Evolutionary conservation across 2,329 filamentous ascomycete genomes (phyloP), one percentile per base, ranked within the genome.

Genomic region (Fusarium chlamydosporum): DNA sequence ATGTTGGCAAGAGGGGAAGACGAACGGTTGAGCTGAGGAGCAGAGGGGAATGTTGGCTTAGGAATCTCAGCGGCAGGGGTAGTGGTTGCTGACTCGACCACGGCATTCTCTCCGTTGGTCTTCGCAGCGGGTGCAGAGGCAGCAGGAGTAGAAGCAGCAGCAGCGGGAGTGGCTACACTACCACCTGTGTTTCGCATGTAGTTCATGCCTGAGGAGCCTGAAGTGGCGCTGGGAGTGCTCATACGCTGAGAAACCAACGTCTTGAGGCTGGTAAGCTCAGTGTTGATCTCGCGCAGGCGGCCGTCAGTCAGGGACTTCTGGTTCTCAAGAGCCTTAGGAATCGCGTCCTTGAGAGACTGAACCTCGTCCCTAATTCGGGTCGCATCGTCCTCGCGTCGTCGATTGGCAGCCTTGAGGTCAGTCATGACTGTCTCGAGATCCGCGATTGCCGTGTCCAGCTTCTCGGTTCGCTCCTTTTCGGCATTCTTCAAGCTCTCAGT

Each of bases 241-340:
- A 90, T 86, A 63, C 89, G 82, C 78, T 90, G 88, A 42, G 85
- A 82, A 74, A 99, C 88, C 54, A 99, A 84, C 4, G 92, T 92
- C 86, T 97, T 98, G 74, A 99, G 83, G 77, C 94, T 97, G 83
- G 92, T 93, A 74, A 99, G 85, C 80, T 99, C 96, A 8, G 85
- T 87, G 71, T 92, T 92, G 70, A 99, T 88, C 74, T 98, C 96
- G 79, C 90, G 91, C 61, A 99, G 82, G 48, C 94, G 87, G 70
- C 84, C 87, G 76, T 98, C 94, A 27, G 92, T 93, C 55, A 89
- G 85, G 65, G 95, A 92, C 80, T 95, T 95, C 76, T 97, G 93
- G 54, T 91, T 91, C 68, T 96, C 90, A 74, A 99, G 87, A 3
- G 94, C 94, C 79, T 92, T 93, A 9, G 96, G 96, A 56, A 99